A percentile compares a stretch with the other conserved stretches of the same genome.
These are phyloP conservation scores for Phycomyces blakesleeanus DNA, from an alignment of 192 early-diverging fungal genomes.

Conservation along the genomic window DNA sequence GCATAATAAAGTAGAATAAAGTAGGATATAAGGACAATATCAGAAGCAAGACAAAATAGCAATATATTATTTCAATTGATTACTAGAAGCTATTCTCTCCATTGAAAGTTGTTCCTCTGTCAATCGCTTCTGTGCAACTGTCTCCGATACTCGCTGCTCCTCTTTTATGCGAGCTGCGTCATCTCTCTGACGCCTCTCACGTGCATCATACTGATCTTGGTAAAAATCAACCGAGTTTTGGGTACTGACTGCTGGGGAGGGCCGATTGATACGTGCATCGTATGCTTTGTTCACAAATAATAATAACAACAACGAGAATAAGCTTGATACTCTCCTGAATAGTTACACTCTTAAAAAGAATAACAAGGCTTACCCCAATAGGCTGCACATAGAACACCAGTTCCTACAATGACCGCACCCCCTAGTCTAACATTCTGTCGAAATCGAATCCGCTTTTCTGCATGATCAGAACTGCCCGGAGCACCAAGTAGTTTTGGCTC, in stretches of 20 bases:
- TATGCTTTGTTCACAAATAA: constrained; percentile 10
- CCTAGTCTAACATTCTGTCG: constrained; percentile 7
- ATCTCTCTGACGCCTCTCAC: constrained; percentile 1
- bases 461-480: constrained; percentile 9
- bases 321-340: no score
- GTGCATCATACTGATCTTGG: constrained; percentile 13
- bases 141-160: no score
- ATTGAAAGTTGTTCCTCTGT: no score
- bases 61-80: no score
- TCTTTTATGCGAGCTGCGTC: no score
- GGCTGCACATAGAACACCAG: constrained; percentile 10
- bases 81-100: no score
- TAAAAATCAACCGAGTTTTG: constrained; percentile 2
- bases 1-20: no score
- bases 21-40: no score
- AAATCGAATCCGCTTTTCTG: not conserved
- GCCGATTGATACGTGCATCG: constrained; percentile 12
- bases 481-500: constrained; percentile 19
- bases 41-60: no score
- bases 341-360: not conserved
- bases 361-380: constrained; percentile 13
- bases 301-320: not conserved
- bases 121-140: no score
- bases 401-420: constrained; percentile 4
- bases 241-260: constrained; percentile 10